Evolutionary conservation across 164 flowering plant genomes (phyloP).

Genomic region (Euptelea pleiosperma): DNA sequence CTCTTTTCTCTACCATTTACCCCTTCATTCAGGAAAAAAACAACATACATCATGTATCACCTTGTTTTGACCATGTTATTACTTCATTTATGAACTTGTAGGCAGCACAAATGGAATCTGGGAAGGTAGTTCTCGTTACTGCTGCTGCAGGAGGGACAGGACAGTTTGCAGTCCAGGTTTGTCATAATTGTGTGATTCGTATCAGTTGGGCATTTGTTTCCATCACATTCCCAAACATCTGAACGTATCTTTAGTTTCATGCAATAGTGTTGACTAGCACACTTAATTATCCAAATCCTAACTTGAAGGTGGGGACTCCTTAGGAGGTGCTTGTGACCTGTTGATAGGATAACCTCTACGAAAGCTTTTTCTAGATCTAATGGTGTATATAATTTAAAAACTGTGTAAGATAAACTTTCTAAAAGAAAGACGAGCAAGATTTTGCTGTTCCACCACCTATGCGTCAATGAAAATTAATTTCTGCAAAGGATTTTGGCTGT

Average conservation of each 20-base stretch:
- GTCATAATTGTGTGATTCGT: conserved; percentile 1
- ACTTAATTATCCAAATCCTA: not conserved
- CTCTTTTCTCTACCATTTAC: not conserved
- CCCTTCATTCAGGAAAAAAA: not conserved
- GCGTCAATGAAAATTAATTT: too few relatives aligned
- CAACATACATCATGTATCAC: not conserved
- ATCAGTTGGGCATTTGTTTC: not conserved
- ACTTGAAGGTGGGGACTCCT: not conserved
- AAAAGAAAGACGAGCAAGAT: too few relatives aligned
- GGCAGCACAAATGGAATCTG: conserved; percentile 88
- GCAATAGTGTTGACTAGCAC: conserved; percentile 2
- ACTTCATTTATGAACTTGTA: conserved; percentile 25
- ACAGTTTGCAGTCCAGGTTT: conserved; percentile 97
- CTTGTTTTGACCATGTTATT: conserved; percentile 12
- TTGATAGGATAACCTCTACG: not conserved
- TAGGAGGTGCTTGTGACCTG: not conserved
- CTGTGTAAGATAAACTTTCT: too few relatives aligned
- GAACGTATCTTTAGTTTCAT: conserved; percentile 2
- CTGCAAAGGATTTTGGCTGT: too few relatives aligned
- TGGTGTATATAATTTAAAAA: too few relatives aligned
- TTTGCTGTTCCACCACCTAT: too few relatives aligned
- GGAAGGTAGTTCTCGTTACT: conserved; percentile 87
- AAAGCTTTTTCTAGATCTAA: not conserved
- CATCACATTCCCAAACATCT: not conserved
- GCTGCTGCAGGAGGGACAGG: conserved; percentile 99